A percentile compares a stretch with the other conserved stretches of the same genome.
Conservation (phyloP, 306 rosid species). For the Quercus engelmannii region DNA sequence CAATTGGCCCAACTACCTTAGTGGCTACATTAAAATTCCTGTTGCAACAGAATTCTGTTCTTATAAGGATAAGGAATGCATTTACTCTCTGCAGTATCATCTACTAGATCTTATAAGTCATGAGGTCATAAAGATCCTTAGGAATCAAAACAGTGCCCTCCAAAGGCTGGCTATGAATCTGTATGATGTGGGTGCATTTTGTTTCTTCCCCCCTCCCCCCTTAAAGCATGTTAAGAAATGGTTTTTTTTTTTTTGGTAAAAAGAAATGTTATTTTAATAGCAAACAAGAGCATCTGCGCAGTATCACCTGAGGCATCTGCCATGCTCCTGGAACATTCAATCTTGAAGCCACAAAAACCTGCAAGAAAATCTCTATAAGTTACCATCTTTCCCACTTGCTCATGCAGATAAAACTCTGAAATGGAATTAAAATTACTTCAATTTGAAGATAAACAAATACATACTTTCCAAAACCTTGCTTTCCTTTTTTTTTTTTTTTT, state of each 20-base stretch:
- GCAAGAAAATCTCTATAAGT: conserved; percentile 21
- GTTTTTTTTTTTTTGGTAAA: background rate
- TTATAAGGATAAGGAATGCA: background rate
- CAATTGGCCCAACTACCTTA: background rate
- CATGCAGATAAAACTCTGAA: background rate
- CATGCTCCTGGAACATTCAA: conserved; percentile 99
- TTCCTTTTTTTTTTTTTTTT: background rate
- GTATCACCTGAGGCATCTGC: conserved; percentile 99
- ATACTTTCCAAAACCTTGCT: background rate
- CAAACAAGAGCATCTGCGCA: conserved; percentile 7
- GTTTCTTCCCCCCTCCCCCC: background rate
- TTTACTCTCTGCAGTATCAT: background rate
- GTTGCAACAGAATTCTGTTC: background rate
- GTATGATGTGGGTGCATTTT: background rate
- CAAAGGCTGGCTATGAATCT: background rate
- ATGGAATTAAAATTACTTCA: background rate
- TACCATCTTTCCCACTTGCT: background rate
- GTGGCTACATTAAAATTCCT: background rate
- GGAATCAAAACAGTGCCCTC: background rate
- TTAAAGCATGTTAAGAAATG: background rate
- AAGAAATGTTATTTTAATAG: background rate
- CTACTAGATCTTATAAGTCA: background rate
- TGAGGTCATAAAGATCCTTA: background rate
- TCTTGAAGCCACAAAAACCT: conserved; percentile 92
- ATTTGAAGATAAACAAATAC: background rate